These are phyloP conservation scores for Fusarium staphyleae DNA, from an alignment of 2,329 filamentous ascomycete species.

Conservation along the genomic window DNA sequence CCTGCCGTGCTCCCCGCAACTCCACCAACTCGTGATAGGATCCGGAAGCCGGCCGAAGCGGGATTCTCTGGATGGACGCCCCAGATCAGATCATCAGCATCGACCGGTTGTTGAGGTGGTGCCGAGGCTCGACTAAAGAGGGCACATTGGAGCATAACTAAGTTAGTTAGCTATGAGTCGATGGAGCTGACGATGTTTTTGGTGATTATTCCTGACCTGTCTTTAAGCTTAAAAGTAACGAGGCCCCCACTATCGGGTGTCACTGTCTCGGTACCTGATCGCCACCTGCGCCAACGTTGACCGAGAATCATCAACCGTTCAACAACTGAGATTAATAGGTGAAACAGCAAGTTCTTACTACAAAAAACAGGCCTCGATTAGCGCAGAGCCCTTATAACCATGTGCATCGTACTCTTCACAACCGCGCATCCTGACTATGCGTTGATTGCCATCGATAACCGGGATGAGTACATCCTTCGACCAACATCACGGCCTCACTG, in stretches of 20 bases:
- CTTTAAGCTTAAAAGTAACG: conserved; percentile 33
- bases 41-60: conserved; percentile 35
- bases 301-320: conserved; percentile 7
- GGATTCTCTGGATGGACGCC: conserved; percentile 9
- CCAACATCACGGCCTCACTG: conserved; percentile 70
- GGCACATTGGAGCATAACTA: too few relatives aligned
- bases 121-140: conserved; percentile 24
- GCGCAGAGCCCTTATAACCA: conserved; percentile 44
- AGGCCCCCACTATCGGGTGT: conserved; percentile 14
- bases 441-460: conserved; percentile 78
- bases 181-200: conserved; percentile 13
- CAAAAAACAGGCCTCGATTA: background rate
- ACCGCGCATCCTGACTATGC: conserved; percentile 79
- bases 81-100: conserved; percentile 30
- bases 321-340: background rate
- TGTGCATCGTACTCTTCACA: conserved; percentile 81
- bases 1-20: conserved; percentile 18
- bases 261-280: conserved; percentile 1
- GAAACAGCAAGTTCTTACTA: too few relatives aligned
- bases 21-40: conserved; percentile 24
- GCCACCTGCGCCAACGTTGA: conserved; percentile 19
- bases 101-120: conserved; percentile 4
- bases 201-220: conserved; percentile 1
- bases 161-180: too few relatives aligned
- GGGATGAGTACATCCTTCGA: conserved; percentile 74